Percentiles rank a stretch among this genome's conserved stretches.
These are phyloP conservation scores for Chlamydomonas incerta DNA, from an alignment of 139 green algal genomes.

Conservation along the genomic window DNA sequence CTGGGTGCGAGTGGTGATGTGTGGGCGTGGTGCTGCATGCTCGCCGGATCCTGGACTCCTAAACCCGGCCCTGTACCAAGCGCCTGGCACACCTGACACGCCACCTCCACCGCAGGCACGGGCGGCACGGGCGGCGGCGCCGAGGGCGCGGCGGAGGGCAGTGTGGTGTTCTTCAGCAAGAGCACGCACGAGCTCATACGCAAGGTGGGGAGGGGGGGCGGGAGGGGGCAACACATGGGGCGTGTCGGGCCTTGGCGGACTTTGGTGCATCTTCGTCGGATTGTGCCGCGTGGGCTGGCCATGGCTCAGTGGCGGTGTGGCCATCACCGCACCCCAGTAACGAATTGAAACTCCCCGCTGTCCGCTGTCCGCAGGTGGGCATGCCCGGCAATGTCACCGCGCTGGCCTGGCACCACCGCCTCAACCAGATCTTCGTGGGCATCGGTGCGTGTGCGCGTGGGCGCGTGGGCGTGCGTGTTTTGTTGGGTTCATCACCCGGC, in stretches of 20 bases:
- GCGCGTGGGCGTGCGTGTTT: too few relatives aligned
- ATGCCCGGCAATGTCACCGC: slow-evolving; percentile 72
- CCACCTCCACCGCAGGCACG: slow-evolving; percentile 8
- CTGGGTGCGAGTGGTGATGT: too few relatives aligned
- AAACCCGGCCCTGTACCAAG: neutral
- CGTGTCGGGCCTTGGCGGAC: too few relatives aligned
- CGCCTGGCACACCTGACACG: neutral
- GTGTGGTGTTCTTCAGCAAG: slow-evolving; percentile 62
- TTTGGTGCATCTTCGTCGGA: too few relatives aligned
- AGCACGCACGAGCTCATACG: slow-evolving; percentile 57
- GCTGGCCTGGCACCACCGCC: slow-evolving; percentile 85
- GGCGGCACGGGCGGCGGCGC: neutral
- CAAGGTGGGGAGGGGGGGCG: slow-evolving; percentile 49
- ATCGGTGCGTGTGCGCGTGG: slow-evolving; percentile 52
- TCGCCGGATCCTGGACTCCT: too few relatives aligned
- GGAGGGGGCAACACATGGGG: too few relatives aligned
- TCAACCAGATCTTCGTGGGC: slow-evolving; percentile 97
- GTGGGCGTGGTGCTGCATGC: too few relatives aligned
- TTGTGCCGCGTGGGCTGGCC: too few relatives aligned
- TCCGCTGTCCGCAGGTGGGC: slow-evolving; percentile 53
- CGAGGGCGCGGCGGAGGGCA: slow-evolving; percentile 41
- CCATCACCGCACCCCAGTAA: too few relatives aligned
- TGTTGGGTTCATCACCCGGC: too few relatives aligned
- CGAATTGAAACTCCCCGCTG: too few relatives aligned
- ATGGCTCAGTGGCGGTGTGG: too few relatives aligned